Conservation (phyloP, 1,139 yeast genomes). For the Hanseniaspora uvarum region DNA sequence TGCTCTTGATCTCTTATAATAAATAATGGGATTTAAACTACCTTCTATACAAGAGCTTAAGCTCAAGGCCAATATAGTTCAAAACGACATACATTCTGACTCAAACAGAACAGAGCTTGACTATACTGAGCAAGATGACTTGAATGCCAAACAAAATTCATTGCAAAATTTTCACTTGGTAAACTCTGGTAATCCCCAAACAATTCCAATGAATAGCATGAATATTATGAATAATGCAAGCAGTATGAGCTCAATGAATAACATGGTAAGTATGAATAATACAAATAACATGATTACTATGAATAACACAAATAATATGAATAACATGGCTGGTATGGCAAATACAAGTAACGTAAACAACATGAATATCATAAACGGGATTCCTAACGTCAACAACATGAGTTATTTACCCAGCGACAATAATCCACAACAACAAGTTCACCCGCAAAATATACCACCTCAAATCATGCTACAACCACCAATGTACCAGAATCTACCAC, state of each 20-base stretch:
- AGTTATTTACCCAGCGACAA: background rate
- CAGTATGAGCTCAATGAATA: background rate
- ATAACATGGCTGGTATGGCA: no score
- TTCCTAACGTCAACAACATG: no score
- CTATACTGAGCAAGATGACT: background rate
- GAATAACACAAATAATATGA: no score
- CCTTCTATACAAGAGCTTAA: conserved; percentile 6
- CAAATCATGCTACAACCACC: background rate
- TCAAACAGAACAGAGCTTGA: conserved; percentile 5
- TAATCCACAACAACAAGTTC: background rate
- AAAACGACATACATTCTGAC: background rate
- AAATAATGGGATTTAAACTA: background rate
- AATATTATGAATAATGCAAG: background rate
- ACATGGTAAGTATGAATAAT: no score
- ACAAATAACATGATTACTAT: no score
- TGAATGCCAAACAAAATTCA: background rate
- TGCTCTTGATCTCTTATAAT: background rate
- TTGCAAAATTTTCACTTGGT: background rate
- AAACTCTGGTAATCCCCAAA: background rate
- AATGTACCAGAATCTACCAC: background rate
- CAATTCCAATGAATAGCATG: background rate
- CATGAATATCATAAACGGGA: no score
- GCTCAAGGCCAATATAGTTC: background rate
- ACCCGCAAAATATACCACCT: background rate
- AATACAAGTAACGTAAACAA: no score